phyloP scores from a whole-genome alignment of 495 filamentous ascomycete genomes.

The Hyaloscypha bicolor region DNA sequence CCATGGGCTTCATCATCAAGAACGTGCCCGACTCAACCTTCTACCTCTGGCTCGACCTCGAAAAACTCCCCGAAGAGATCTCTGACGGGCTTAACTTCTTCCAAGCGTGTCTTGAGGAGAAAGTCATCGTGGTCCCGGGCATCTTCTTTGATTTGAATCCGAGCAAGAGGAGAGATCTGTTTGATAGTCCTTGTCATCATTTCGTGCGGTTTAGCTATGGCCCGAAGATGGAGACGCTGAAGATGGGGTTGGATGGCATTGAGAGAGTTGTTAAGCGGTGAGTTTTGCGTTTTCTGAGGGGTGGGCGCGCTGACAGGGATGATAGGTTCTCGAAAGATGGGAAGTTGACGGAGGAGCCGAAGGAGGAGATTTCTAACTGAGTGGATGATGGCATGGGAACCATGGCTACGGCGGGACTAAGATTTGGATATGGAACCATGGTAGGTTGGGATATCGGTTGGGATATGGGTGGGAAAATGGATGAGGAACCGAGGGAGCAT shows the following conservation, averaged over 20 bases:
- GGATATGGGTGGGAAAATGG: neutral
- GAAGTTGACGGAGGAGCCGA: slow-evolving; percentile 9
- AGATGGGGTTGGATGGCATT: slow-evolving; percentile 85
- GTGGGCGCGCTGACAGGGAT: neutral
- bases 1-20: slow-evolving; percentile 83
- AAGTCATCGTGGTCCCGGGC: slow-evolving; percentile 92
- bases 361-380: neutral
- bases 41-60: slow-evolving; percentile 81
- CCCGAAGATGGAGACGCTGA: slow-evolving; percentile 83
- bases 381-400: neutral
- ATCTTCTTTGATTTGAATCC: slow-evolving; percentile 95
- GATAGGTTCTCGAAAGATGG: slow-evolving; percentile 20
- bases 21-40: slow-evolving; percentile 88
- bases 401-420: neutral
- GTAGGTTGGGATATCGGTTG: neutral
- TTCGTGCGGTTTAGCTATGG: slow-evolving; percentile 93
- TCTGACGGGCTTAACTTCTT: slow-evolving; percentile 96
- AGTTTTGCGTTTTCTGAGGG: slow-evolving; percentile 12
- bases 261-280: slow-evolving; percentile 78
- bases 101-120: slow-evolving; percentile 86
- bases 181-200: slow-evolving; percentile 94
- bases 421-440: neutral
- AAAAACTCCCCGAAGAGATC: slow-evolving; percentile 71
- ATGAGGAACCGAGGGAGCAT: neutral
- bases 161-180: slow-evolving; percentile 83